These are phyloP conservation scores for Leccinum variabile DNA, from an alignment of 1,284 basidiomycete genomes.

Conservation along the genomic window DNA sequence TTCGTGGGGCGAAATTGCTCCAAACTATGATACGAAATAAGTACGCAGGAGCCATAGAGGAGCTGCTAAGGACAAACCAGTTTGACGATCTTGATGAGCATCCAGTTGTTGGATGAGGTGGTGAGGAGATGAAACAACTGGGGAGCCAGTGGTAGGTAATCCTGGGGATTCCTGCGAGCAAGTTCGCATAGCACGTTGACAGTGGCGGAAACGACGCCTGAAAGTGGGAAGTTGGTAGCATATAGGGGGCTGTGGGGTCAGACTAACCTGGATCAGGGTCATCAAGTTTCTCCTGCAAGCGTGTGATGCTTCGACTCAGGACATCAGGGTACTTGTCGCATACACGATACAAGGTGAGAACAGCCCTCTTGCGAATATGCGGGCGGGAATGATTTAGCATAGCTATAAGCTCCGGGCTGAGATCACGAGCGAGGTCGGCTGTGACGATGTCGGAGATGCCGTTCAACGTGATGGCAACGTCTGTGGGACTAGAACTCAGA, in stretches of 20 bases:
- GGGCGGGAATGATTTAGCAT: conserved; percentile 92
- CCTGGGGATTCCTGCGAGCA: conserved; percentile 73
- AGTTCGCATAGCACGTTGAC: conserved; percentile 96
- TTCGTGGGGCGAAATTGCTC: conserved; percentile 87
- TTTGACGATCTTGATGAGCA: conserved; percentile 99
- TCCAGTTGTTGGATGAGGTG: conserved; percentile 97
- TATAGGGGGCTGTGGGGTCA: neutral
- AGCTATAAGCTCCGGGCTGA: conserved; percentile 82
- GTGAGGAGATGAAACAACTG: conserved; percentile 95
- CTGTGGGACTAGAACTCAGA: conserved; percentile 71
- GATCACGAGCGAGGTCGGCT: conserved; percentile 84
- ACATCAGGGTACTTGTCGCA: conserved; percentile 81
- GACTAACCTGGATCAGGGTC: conserved; percentile 77
- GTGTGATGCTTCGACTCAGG: conserved; percentile 60
- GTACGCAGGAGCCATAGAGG: neutral
- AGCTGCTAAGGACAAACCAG: conserved; percentile 52
- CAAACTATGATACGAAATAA: conserved; percentile 62
- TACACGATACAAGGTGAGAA: conserved; percentile 80
- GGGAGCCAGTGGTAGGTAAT: conserved; percentile 85
- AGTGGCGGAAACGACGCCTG: conserved; percentile 89
- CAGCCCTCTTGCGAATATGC: conserved; percentile 85
- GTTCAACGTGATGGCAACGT: conserved; percentile 82
- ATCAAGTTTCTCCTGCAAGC: conserved; percentile 83
- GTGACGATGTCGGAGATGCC: conserved; percentile 90
- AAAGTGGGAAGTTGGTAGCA: neutral